phyloP scores from a whole-genome alignment of 2,329 filamentous ascomycete species.

The Amesomyces nigricolor region DNA sequence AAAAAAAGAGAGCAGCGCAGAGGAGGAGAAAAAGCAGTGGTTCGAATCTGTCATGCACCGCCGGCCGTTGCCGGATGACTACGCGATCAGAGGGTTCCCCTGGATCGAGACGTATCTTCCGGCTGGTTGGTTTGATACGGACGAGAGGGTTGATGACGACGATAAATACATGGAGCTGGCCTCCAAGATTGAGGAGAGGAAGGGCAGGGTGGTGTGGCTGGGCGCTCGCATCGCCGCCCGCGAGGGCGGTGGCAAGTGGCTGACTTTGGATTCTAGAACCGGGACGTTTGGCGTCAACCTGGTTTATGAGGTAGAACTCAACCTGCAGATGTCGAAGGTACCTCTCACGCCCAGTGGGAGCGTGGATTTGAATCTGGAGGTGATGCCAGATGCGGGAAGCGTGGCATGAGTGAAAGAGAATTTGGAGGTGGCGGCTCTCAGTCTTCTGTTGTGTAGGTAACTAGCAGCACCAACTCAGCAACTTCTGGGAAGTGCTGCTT shows the following conservation, averaged over 20 bases:
- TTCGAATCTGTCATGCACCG: no score
- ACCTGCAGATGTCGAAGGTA: constrained; percentile 11
- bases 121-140: constrained; percentile 47
- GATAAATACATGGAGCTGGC: constrained; percentile 59
- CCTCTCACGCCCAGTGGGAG: constrained; percentile 7
- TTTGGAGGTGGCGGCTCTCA: not conserved
- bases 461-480: no score
- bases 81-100: constrained; percentile 56
- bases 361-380: constrained; percentile 22
- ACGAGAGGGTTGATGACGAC: constrained; percentile 59
- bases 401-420: constrained; percentile 7
- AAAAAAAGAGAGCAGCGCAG: not conserved
- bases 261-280: constrained; percentile 38
- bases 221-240: constrained; percentile 42
- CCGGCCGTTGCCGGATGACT: constrained; percentile 58
- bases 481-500: no score
- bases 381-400: constrained; percentile 24
- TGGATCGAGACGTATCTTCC: constrained; percentile 58
- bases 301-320: constrained; percentile 35
- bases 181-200: constrained; percentile 52
- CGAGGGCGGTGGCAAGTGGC: constrained; percentile 34
- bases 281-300: constrained; percentile 37
- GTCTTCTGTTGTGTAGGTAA: no score
- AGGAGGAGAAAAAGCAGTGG: constrained; percentile 17
- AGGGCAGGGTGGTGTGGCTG: constrained; percentile 55